Percentiles rank a stretch among this genome's conserved stretches.
These are phyloP conservation scores for Tricholoma furcatifolium DNA, from an alignment of 768 basidiomycete genomes.

Conservation along the genomic window DNA sequence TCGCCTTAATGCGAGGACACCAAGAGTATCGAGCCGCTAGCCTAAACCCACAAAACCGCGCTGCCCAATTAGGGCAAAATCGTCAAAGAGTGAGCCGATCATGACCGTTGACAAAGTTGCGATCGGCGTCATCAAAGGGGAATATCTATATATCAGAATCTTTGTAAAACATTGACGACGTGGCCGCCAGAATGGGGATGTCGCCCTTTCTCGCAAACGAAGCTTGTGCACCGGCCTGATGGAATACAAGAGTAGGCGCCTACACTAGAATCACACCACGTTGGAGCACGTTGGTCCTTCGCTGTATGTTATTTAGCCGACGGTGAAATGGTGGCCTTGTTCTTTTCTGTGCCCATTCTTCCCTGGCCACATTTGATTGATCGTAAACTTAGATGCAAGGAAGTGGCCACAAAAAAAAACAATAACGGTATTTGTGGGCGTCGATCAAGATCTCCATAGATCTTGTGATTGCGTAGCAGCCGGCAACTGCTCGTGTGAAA, in stretches of 20 bases:
- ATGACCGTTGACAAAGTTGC: conserved; percentile 6
- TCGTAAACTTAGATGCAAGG: background rate
- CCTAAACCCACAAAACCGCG: background rate
- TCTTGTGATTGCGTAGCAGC: conserved; percentile 8
- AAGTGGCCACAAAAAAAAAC: conserved; percentile 6
- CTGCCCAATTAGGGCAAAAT: background rate
- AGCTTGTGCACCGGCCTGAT: background rate
- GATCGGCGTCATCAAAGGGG: background rate
- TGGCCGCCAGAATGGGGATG: conserved; percentile 4
- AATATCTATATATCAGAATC: background rate
- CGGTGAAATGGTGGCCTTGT: background rate
- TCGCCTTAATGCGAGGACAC: background rate
- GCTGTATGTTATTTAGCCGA: background rate
- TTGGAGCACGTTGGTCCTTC: background rate
- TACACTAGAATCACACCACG: background rate
- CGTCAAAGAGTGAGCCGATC: background rate
- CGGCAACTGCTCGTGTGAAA: conserved; percentile 9
- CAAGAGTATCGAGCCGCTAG: background rate
- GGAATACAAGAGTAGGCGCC: background rate
- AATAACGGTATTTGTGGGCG: conserved; percentile 11
- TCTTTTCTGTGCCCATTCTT: background rate
- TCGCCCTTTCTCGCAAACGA: background rate
- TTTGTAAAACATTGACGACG: conserved; percentile 2
- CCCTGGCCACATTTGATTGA: conserved; percentile 9
- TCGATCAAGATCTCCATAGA: conserved; percentile 11